Evolutionary conservation across 176 grass and related monocot genomes (phyloP), one percentile per base, ranked within the genome.

Genomic region (Zoysia pacifica): DNA sequence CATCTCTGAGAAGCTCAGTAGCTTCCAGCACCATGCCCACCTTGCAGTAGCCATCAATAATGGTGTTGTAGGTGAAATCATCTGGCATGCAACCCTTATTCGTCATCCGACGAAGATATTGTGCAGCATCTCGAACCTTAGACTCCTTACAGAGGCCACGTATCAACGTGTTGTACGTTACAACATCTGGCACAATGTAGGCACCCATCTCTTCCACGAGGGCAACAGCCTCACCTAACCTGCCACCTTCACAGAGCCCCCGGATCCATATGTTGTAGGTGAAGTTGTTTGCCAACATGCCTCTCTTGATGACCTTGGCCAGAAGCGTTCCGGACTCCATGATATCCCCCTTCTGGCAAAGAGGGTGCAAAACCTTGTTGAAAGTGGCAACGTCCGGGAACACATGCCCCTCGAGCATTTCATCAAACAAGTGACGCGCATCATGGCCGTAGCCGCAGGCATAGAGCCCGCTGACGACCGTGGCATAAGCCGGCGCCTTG

Each of bases 41-140:
- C 85, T 97, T 97, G 85, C 95, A 94, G 78, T 97, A 93, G 42
- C 91, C 95, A 49, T 94, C 83, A 43, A 94, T 91, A 41, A 97
- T 87, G 14, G 92, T 97, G 91, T 97, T 94, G 73, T 94, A 97
- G 65, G 91, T 97, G 85, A 94, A 97, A 90, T 90, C 91, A 89
- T 97, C 91, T 14, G 95, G 95, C 69, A 83, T 64, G 88, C 82
- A 92, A 19, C 95, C 95, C 28, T 74, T 51, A 70, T 97, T 97
- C 67, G 85, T 81, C 95, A 97, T 97, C 74, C 62, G 90, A 52
- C 84, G 83, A 58, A 94, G 88, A 85, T 87, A 97, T 11, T 66
- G 79, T 14, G 48, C 73, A 15, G 95, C 95, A 80, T 97, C 92
- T 38, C 3, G 65, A 60, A 85, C 71, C 59, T 82, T 93, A 19